Evolutionary conservation across 345 rosid genomes (phyloP).

Genomic region (Trapa bicornis): DNA sequence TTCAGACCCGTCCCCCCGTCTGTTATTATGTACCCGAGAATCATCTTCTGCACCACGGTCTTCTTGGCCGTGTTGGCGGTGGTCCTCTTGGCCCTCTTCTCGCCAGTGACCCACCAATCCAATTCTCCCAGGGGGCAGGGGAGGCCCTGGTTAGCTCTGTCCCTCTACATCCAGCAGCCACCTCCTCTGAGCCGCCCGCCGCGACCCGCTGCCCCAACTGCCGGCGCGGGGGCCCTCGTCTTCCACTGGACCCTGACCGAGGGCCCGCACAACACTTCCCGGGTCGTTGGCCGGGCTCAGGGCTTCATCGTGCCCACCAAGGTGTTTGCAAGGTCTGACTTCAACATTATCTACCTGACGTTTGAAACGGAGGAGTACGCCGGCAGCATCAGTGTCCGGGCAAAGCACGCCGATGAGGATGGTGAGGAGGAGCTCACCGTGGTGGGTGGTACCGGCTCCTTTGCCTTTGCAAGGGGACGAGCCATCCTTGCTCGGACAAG

Average conservation of each 20-base stretch:
- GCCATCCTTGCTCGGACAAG: slow-evolving; percentile 39
- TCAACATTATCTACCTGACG: slow-evolving; percentile 57
- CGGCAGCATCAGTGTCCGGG: slow-evolving; percentile 13
- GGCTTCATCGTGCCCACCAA: slow-evolving; percentile 64
- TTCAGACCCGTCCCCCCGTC: neutral
- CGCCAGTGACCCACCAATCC: slow-evolving; percentile 32
- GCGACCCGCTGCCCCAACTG: neutral
- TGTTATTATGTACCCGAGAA: slow-evolving; percentile 38
- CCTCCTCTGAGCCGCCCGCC: slow-evolving; percentile 8
- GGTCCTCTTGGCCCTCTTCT: slow-evolving; percentile 42
- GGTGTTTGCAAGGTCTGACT: slow-evolving; percentile 47
- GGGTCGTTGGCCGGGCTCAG: slow-evolving; percentile 55
- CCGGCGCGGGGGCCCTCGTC: slow-evolving; percentile 33
- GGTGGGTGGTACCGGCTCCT: slow-evolving; percentile 73
- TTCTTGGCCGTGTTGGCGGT: slow-evolving; percentile 35
- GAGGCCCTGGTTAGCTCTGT: slow-evolving; percentile 45
- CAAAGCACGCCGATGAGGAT: no score
- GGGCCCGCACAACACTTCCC: slow-evolving; percentile 63
- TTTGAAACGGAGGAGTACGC: slow-evolving; percentile 40
- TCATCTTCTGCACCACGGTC: slow-evolving; percentile 42
- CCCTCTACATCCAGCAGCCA: slow-evolving; percentile 64
- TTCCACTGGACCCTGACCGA: slow-evolving; percentile 53
- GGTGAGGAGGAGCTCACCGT: slow-evolving; percentile 38
- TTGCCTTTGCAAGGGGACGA: slow-evolving; percentile 66
- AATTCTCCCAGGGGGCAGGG: slow-evolving; percentile 9